Base-by-base conservation (phyloP, 2,329 filamentous ascomycete species). In the Trichophyton schoenleinii region DNA sequence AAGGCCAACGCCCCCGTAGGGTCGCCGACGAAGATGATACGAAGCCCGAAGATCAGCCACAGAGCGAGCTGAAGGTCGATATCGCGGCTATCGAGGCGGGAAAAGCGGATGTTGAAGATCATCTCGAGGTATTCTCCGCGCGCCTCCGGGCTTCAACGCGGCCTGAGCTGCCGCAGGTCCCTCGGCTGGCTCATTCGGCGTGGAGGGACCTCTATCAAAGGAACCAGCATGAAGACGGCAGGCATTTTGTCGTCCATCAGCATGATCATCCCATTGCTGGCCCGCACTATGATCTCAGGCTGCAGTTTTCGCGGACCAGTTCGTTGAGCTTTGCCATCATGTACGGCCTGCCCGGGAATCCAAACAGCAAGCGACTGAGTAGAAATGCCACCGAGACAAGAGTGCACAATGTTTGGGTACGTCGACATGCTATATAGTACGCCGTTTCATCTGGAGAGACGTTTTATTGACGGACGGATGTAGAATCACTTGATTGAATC, bases 241-340 rank as follows among this genome's bases (percentile, higher is more conserved):
- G 72, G 22, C 83, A 86, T 69, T 89, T 88, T 68, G 82, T 89
- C 59, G 79, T 89, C 42, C 85, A 89, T 70, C 86, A 89, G 68
- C 86, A 89, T 69, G 85, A 88, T 68, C 86, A 89, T 68, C 87
- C 86, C 1, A 70, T 87, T 49, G 84, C 86, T 8, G 85, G 86
- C 25, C 79, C 79, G 0, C 83, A 87, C 69, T 87, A 89, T 74
- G 87, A 89, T 70, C 76, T 89, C 20, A 78, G 86, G 2, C 75
- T 89, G 18, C 86, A 89, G 70, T 86, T 88, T 69, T 88, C 86
- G 34, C 77, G 79, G 62, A 80, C 81, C 0, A 88, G 85, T 68
- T 85, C 84, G 28, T 79, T 82, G 9, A 86, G 82, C 63, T 89
- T 75, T 70, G 82, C 83, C 0, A 78, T 85, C 65, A 84, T 84